Evolutionary conservation across 805 yeast genomes (phyloP), one percentile per base, ranked within the genome.

Genomic region (Yamadazyma takamatsuzukensis): DNA sequence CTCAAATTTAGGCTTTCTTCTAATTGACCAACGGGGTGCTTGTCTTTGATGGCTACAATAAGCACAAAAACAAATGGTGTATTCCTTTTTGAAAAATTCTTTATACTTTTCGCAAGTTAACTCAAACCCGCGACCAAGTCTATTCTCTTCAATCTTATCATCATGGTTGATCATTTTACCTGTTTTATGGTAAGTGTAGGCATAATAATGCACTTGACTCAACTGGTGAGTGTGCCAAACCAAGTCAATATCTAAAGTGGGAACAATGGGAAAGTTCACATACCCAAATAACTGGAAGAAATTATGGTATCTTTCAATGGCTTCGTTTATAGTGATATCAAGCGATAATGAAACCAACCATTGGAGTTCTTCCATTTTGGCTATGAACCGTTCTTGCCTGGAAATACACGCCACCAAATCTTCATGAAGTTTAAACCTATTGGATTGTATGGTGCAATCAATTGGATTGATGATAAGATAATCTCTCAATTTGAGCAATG

Each of bases 141-240:
- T 19, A 2, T 39, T 27, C 29, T 43, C 44, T n/a, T 48, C 56
- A 12, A 52, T 35, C 35, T 44, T 47, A 33, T 52, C 56, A 26
- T 51, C 48, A 29, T 54, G 59, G 30, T 51, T 24, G 14, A 37
- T 18, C 10, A 22, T 15, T 14, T 29, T 32, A 4, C 37, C 37
- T 18, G 31, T 27, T 3, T 24, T 19, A 10, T 10, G 6, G 11
- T 15, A 18, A 6, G 41, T 33, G 15, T 26, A 37, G 1, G 18
- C 22, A 9, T 27, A 17, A 22, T 37, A 37, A 6, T 15, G 21
- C 4, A 12, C 14, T 34, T 41, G 36, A 6, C 41, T 27, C 16
- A 54, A 39, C 25, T 49, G 55, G 29, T 54, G 57, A 3, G 60
- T 54, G 25, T 47, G 56, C 60, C 60, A 53, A 3, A 52, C 26